Evolutionary conservation across 148 eudicot species (phyloP), one percentile per base, ranked within the genome.

Genomic region (Rhododendron molle): DNA sequence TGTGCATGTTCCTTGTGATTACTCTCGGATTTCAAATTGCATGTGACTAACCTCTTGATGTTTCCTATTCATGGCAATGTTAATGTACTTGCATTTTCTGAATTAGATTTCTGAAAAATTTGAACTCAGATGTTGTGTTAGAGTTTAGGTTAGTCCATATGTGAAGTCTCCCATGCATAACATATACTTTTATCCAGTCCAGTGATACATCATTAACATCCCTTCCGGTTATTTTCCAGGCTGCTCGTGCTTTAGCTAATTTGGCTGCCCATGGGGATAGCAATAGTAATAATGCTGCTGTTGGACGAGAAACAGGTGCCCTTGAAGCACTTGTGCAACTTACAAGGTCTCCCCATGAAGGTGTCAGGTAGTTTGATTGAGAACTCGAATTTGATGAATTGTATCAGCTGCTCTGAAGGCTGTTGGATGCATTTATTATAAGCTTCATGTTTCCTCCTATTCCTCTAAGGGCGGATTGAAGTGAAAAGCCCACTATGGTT

Each of bases 261-360:
- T 88, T 97, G 92, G 99, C 98, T 65, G 98, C 99, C 87, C 98
- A 97, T 88, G 99, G 99, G 56, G 99, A 97, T 86, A 97, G 92
- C 94, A 97, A 97, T 65, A 92, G 83, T 84, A 97, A 94, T 73
- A 97, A 95, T 92, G 93, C 98, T 74, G 96, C 95, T 85, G 96
- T 97, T 85, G 99, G 99, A 86, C 96, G 92, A 89, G 99, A 97
- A 88, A 93, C 96, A 38, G 99, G 99, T 88, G 93, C 99, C 81
- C 95, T 97, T 90, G 98, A 97, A 88, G 99, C 99, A 78, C 92
- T 97, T 83, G 96, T 97, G 86, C 94, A 92, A 86, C 94, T 95
- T 88, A 95, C 93, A 32, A 92, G 89, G 78, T 97, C 99, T 85
- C 89, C 95, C 81, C 94, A 93, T 90, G 98, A 95, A 88, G 99